phyloP scores from a whole-genome alignment of 305 asterid species.

The Ruellia speciosa region DNA sequence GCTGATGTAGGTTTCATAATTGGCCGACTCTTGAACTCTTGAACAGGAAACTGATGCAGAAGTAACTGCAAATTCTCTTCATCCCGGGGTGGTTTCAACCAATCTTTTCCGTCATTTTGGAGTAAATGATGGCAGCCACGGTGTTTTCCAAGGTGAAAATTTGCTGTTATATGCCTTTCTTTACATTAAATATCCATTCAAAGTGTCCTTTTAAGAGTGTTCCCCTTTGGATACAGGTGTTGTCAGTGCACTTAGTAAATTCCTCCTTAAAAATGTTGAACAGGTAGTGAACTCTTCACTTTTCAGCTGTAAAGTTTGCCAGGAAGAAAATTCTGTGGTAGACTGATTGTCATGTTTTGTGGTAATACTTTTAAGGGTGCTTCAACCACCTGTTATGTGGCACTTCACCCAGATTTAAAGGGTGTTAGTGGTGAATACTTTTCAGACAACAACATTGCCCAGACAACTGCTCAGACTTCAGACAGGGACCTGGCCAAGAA shows the following conservation, averaged over 20 bases:
- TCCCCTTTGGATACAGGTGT: constrained; percentile 32
- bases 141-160: not conserved
- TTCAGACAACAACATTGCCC: constrained; percentile 41
- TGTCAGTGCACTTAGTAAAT: constrained; percentile 27
- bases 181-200: not conserved
- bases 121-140: constrained; percentile 36
- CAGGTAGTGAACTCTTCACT: constrained; percentile 28
- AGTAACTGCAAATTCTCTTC: constrained; percentile 73
- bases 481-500: constrained; percentile 39
- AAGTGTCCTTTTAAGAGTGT: no score
- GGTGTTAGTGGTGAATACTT: constrained; percentile 51
- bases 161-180: not conserved
- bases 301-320: not conserved
- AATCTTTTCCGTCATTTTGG: constrained; percentile 56
- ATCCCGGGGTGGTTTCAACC: constrained; percentile 69
- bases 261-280: constrained; percentile 39
- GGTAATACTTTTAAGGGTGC: constrained; percentile 36
- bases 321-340: no score
- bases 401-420: constrained; percentile 50
- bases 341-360: not conserved
- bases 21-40: not conserved
- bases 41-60: constrained; percentile 66
- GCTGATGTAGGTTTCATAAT: no score
- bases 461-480: constrained; percentile 27
- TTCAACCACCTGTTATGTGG: constrained; percentile 48